These are phyloP conservation scores for Cercospora sp. DNA, from an alignment of 2,329 filamentous ascomycete genomes.

Conservation along the genomic window DNA sequence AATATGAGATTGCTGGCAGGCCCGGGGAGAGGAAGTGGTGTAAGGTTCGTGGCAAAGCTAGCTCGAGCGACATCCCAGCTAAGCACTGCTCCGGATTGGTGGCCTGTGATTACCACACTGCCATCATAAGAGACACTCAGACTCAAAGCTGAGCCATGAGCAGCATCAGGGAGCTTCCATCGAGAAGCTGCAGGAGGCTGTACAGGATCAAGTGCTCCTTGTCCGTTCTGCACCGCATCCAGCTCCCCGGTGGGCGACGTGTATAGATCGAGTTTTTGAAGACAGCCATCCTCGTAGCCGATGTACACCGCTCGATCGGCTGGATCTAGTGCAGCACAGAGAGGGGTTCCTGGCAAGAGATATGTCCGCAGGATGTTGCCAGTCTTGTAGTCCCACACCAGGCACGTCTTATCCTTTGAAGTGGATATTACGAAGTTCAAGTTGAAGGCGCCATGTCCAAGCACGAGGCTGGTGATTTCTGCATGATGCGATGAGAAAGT, in stretches of 20 bases:
- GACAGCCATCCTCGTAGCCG: constrained; percentile 74
- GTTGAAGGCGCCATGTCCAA: constrained; percentile 67
- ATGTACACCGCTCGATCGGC: constrained; percentile 80
- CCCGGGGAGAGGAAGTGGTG: constrained; percentile 66
- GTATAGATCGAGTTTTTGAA: constrained; percentile 78
- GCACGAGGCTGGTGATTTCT: constrained; percentile 63
- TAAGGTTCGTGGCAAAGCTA: constrained; percentile 64
- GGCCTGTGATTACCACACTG: constrained; percentile 75
- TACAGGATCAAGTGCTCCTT: constrained; percentile 36
- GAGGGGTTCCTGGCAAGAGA: constrained; percentile 71
- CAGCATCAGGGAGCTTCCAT: constrained; percentile 41
- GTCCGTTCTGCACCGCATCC: constrained; percentile 28
- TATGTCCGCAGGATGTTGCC: constrained; percentile 77
- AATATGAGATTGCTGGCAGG: constrained; percentile 81
- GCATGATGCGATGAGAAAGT: constrained; percentile 77
- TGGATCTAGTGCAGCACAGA: constrained; percentile 75
- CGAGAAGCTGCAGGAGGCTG: constrained; percentile 42
- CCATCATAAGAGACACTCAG: constrained; percentile 79
- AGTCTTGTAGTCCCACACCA: constrained; percentile 88
- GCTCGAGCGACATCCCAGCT: constrained; percentile 76
- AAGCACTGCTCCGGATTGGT: constrained; percentile 74
- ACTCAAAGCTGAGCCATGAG: constrained; percentile 66
- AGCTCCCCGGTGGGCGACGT: constrained; percentile 30
- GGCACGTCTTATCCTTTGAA: constrained; percentile 81
- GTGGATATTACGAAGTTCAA: constrained; percentile 82